Evolutionary conservation across 441 rosid genomes (phyloP).

Genomic region (Eutrema salsugineum): DNA sequence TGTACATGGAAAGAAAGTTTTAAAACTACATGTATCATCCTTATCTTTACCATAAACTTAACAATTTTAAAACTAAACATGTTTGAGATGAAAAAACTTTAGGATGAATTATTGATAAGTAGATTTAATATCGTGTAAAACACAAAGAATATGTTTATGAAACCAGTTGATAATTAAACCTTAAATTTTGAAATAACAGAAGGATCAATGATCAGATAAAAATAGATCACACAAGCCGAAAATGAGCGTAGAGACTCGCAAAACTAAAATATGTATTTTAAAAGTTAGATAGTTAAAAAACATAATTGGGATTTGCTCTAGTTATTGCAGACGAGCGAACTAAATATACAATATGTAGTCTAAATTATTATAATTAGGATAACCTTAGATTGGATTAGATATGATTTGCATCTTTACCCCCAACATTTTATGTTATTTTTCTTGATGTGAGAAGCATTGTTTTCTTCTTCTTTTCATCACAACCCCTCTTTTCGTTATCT

Average conservation of each 20-base stretch:
- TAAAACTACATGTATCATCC: too few species aligned
- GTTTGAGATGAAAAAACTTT: too few species aligned
- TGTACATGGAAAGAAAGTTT: too few species aligned
- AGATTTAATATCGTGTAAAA: too few species aligned
- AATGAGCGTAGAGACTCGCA: too few species aligned
- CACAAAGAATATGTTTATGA: too few species aligned
- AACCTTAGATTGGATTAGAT: slow-evolving; percentile 22
- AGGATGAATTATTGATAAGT: too few species aligned
- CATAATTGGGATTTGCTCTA: background rate
- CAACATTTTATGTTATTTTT: background rate
- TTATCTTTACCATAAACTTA: background rate
- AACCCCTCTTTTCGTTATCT: slow-evolving; percentile 23
- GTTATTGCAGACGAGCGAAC: background rate
- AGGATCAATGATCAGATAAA: too few species aligned
- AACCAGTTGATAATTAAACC: too few species aligned
- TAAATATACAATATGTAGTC: background rate
- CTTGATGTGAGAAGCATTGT: slow-evolving; percentile 30
- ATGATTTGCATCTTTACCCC: slow-evolving; percentile 15
- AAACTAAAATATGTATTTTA: background rate
- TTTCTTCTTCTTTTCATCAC: slow-evolving; percentile 28
- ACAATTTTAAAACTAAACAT: too few species aligned
- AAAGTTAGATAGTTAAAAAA: background rate
- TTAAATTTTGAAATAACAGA: too few species aligned
- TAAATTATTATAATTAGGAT: slow-evolving; percentile 6
- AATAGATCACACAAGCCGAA: too few species aligned